Percentiles rank a stretch among this genome's conserved stretches.
Evolutionary conservation across 176 grass and related monocot species (phyloP).

Genomic region (Ampelocalamus luodianensis): DNA sequence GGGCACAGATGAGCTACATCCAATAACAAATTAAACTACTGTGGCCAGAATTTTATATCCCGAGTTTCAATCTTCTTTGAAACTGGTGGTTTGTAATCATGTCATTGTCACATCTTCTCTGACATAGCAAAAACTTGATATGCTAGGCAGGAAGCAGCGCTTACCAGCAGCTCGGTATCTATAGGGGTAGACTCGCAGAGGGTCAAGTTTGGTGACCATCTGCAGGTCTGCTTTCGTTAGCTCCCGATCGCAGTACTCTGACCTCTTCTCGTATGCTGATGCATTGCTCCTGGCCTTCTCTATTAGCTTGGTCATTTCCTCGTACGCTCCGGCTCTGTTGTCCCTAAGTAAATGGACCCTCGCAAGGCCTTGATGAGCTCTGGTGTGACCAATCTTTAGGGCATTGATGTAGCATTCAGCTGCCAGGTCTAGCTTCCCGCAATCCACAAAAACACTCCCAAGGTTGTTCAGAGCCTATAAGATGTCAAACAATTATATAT

Average conservation of each 20-base stretch:
- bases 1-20: slow-evolving; percentile 52
- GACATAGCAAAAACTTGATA: slow-evolving; percentile 21
- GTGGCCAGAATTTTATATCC: slow-evolving; percentile 35
- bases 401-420: slow-evolving; percentile 93
- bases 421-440: slow-evolving; percentile 86
- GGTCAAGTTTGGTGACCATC: slow-evolving; percentile 95
- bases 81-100: slow-evolving; percentile 32
- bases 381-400: slow-evolving; percentile 91
- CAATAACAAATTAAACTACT: slow-evolving; percentile 40
- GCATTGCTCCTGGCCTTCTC: slow-evolving; percentile 96
- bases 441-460: slow-evolving; percentile 98
- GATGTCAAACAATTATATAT: slow-evolving; percentile 34
- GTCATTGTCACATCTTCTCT: slow-evolving; percentile 9
- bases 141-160: slow-evolving; percentile 29
- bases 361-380: slow-evolving; percentile 95
- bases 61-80: slow-evolving; percentile 44
- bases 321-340: slow-evolving; percentile 72
- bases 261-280: slow-evolving; percentile 98
- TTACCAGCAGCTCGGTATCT: slow-evolving; percentile 98
- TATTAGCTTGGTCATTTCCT: slow-evolving; percentile 97
- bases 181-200: slow-evolving; percentile 91
- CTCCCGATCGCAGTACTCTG: slow-evolving; percentile 89
- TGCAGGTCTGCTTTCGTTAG: slow-evolving; percentile 81
- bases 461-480: slow-evolving; percentile 97
- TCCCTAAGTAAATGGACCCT: slow-evolving; percentile 90